Evolutionary conservation across 257 asterid genomes (phyloP), one percentile per base, ranked within the genome.

Genomic region (Nicotiana attenuata): DNA sequence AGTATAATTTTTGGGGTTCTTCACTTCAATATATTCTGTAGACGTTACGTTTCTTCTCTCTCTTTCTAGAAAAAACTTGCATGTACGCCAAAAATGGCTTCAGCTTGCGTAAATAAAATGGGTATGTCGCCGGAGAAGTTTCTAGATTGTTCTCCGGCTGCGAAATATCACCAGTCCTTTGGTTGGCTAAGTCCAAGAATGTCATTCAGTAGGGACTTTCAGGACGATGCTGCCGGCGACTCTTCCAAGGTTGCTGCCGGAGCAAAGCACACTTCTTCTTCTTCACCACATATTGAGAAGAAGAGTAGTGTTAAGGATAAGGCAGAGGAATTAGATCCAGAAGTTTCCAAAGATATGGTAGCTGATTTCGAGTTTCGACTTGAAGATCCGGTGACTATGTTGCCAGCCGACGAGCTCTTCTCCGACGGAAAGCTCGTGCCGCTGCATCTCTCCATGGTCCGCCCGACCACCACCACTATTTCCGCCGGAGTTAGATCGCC

Each of bases 371-470:
- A 96, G 95, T 96, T 96, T 91, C 91, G 92, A 0, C 92, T 94
- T 0, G 97, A 94, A 82, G 95, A 92, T 92, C 93, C 97, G 82
- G 97, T 91, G 7, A 86, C 81, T 7, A 92, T 96, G 97, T 92
- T 92, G 5, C 95, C 98, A 28, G 99, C 99, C 5, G 99, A 96
- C 80, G 94, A 94, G 93, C 96, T 96, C 3, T 96, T 96, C 86
- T 91, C 91, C 61, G 91, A 94, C 71, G 99, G 99, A 10, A 96
- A 94, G 82, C 96, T 96, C 10, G 86, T 92, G 4, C 99, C 99
- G 3, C 63, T 92, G 73, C 98, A 92, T 9, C 90, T 89, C n/a
- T 87, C 92, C 13, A n/a, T 83, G 79, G 61, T 84, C 50, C 96
- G 94, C 6, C 87, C 85, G 17, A 55, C 52, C 9, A 19, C 77